These are phyloP conservation scores for Salix dunnii DNA, from an alignment of 345 rosid species.

Conservation along the genomic window DNA sequence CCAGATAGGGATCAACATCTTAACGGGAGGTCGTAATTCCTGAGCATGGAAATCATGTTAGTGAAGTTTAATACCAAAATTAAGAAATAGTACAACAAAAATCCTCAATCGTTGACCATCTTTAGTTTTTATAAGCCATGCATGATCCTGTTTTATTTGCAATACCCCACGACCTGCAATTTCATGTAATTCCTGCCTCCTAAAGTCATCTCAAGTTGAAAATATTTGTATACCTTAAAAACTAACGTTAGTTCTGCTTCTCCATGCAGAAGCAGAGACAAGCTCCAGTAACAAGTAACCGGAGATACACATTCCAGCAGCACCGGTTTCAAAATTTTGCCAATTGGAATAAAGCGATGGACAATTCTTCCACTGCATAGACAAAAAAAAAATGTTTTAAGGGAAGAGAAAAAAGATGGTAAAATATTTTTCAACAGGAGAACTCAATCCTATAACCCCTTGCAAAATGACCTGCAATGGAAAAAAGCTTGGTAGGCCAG, in stretches of 20 bases:
- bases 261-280: constrained; percentile 55
- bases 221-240: constrained; percentile 50
- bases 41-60: constrained; percentile 22
- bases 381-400: not conserved
- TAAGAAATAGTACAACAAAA: not conserved
- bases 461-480: not conserved
- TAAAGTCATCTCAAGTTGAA: not conserved
- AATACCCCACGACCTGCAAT: not conserved
- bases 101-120: not conserved
- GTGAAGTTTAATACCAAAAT: not conserved
- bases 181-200: not conserved
- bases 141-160: not conserved
- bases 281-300: constrained; percentile 79
- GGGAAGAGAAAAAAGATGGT: not conserved
- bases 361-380: constrained; percentile 53
- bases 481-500: not conserved
- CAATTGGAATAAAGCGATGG: constrained; percentile 64
- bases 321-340: constrained; percentile 76
- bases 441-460: not conserved
- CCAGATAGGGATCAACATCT: constrained; percentile 79
- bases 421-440: not conserved
- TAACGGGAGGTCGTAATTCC: constrained; percentile 70
- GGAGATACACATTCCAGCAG: constrained; percentile 75
- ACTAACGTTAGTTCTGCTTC: constrained; percentile 65
- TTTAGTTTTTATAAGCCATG: not conserved